phyloP scores from a whole-genome alignment of 2,329 filamentous ascomycete genomes.

The Arthrinium puccinioides region DNA sequence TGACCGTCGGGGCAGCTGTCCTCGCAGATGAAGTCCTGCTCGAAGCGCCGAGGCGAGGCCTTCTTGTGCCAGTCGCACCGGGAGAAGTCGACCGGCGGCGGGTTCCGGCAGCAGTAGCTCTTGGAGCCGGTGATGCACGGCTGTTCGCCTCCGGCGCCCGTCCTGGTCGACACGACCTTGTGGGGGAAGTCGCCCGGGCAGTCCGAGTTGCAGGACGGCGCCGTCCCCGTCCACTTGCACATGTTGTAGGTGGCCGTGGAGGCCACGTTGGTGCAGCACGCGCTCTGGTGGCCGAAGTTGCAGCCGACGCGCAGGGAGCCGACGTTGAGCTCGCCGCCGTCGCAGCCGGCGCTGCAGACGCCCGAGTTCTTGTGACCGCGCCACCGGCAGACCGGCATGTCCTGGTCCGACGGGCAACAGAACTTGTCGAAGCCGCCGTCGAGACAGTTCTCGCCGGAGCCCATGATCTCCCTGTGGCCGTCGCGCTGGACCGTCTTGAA shows the following conservation, averaged over 20 bases:
- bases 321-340: conserved; percentile 8
- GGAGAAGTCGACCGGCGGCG: background rate
- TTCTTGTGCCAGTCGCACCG: background rate
- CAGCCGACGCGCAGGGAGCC: conserved; percentile 6
- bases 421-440: background rate
- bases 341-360: conserved; percentile 9
- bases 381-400: conserved; percentile 9
- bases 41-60: background rate
- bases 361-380: conserved; percentile 11
- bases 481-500: background rate
- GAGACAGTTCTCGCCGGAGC: background rate
- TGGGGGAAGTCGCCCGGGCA: background rate
- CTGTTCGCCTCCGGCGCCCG: conserved; percentile 1
- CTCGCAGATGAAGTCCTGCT: background rate
- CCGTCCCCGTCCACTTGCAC: conserved; percentile 8
- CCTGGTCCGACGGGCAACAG: background rate
- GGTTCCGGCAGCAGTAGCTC: conserved; percentile 1
- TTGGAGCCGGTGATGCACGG: background rate
- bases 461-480: background rate
- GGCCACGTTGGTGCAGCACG: conserved; percentile 7
- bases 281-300: conserved; percentile 6
- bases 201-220: background rate
- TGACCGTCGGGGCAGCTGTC: background rate
- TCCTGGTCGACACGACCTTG: background rate
- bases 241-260: conserved; percentile 5